Percentiles rank a stretch among this genome's conserved stretches.
Evolutionary conservation across 1,284 basidiomycete genomes (phyloP).

Genomic region (Leccinum insolens): DNA sequence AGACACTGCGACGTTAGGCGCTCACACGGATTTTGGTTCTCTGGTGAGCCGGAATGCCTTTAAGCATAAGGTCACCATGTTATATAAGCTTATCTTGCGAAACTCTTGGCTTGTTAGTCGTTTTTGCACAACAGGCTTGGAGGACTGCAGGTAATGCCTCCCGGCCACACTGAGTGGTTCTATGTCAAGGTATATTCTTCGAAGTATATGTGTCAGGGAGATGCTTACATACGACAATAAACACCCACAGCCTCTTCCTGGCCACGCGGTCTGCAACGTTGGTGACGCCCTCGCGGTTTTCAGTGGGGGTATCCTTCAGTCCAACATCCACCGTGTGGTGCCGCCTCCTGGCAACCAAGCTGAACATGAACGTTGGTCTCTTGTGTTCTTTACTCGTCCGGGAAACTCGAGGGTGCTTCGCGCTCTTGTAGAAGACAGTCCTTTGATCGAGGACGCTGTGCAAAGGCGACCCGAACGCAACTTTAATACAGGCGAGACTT

Average conservation of each 20-base stretch:
- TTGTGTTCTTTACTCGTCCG: slow-evolving; percentile 66
- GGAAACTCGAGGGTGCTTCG: slow-evolving; percentile 51
- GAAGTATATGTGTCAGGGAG: not conserved
- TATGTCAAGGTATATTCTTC: slow-evolving; percentile 55
- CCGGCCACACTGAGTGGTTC: slow-evolving; percentile 65
- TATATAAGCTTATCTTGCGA: not conserved
- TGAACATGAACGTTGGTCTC: slow-evolving; percentile 53
- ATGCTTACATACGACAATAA: not conserved
- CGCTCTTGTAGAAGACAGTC: slow-evolving; percentile 54
- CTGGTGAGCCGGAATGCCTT: slow-evolving; percentile 34
- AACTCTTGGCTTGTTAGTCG: slow-evolving; percentile 38
- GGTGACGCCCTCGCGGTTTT: slow-evolving; percentile 62
- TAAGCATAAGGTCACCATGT: not conserved
- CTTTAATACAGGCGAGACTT: slow-evolving; percentile 44
- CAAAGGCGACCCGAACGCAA: slow-evolving; percentile 34
- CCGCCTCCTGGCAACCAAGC: slow-evolving; percentile 51
- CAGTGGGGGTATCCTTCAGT: slow-evolving; percentile 59
- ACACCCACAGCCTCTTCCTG: slow-evolving; percentile 49
- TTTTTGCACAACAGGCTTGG: slow-evolving; percentile 73
- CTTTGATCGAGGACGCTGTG: slow-evolving; percentile 45
- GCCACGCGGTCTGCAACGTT: slow-evolving; percentile 62
- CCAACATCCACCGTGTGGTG: slow-evolving; percentile 57
- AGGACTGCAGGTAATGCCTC: slow-evolving; percentile 70
- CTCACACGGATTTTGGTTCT: slow-evolving; percentile 62
- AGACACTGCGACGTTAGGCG: slow-evolving; percentile 45